Evolutionary conservation across 441 rosid genomes (phyloP), one percentile per base, ranked within the genome.

Genomic region (Codiaeum variegatum): DNA sequence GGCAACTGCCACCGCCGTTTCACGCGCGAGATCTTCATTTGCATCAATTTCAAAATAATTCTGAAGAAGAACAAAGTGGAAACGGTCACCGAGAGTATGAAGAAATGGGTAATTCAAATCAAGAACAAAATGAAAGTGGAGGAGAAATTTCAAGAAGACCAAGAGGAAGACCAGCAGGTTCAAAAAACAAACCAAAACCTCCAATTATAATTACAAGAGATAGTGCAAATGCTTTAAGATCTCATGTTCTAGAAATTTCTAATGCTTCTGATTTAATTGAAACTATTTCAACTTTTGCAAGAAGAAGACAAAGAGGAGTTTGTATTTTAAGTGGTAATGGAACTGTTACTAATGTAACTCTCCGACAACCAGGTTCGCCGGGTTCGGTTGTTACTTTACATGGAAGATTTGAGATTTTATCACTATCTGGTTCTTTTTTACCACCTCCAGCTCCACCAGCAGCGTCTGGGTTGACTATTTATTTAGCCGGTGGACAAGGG

Each of bases 361-460:
- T 92, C 23, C 73, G 79, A 69, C 98, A 91, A 73, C 98, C 98
- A 15, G 92, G 88, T 54, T 76, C 91, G 1, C 90, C 94, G 0
- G 88, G 90, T 11, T 88, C 91, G 1, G 96, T 91, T 12, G 90
- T 91, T 47, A 88, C 90, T 26, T 79, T 92, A 78, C 95, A 92
- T 49, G 98, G 98, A 28, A 84, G 95, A 75, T 91, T 92, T 55
- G 98, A 92, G 88, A 85, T 92, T 71, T 80, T 92, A 66, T 92
- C 98, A 9, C 84, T 92, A 18, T 86, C 95, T 0, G 98, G 98
- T 0, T 91, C 98, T 11, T 89, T 91, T 64, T 81, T 92, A 38
- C 98, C 98, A 6, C 95, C 97, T 3, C 98, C 98, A 0, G 98
- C 97, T 2, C 98, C 98, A 5, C 88, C 93, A 9, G 93, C 95